Conservation (phyloP, 768 basidiomycete species). For the Panus rudis region DNA sequence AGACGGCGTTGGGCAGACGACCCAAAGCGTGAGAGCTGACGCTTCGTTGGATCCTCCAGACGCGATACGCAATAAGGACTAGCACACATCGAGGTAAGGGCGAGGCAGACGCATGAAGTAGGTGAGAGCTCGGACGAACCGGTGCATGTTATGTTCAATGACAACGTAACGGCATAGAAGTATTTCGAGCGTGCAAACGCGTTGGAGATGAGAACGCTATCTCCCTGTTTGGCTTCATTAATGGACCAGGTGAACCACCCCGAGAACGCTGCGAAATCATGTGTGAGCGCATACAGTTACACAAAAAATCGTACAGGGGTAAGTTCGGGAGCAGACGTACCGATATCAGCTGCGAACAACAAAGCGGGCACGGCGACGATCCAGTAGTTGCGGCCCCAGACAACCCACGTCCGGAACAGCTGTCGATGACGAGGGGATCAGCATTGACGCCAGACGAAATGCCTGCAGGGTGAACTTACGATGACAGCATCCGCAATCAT, state of each 20-base stretch:
- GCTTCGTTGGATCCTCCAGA: constrained; percentile 18
- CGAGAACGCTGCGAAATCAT: constrained; percentile 14
- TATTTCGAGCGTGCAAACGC: constrained; percentile 17
- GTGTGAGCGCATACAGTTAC: too few relatives aligned
- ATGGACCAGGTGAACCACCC: constrained; percentile 15
- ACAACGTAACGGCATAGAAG: constrained; percentile 21
- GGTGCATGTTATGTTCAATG: constrained; percentile 22
- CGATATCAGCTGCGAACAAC: constrained; percentile 23
- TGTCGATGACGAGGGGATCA: constrained; percentile 6
- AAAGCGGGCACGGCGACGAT: constrained; percentile 16
- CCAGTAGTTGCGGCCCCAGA: constrained; percentile 18
- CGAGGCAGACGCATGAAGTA: too few relatives aligned
- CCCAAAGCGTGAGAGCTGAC: constrained; percentile 4
- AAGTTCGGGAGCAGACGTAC: constrained; percentile 10
- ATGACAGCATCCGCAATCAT: constrained; percentile 23
- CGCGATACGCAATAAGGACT: constrained; percentile 20
- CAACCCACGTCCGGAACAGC: constrained; percentile 20
- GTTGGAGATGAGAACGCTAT: constrained; percentile 16
- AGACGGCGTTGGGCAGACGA: constrained; percentile 9
- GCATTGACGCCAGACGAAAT: background rate
- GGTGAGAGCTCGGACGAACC: constrained; percentile 13
- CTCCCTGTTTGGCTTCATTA: constrained; percentile 10
- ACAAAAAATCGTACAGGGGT: background rate
- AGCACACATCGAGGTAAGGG: background rate
- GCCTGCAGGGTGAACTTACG: constrained; percentile 7